These are phyloP conservation scores for Quambalaria eucalypti DNA, from an alignment of 1,284 basidiomycete genomes.

Conservation along the genomic window DNA sequence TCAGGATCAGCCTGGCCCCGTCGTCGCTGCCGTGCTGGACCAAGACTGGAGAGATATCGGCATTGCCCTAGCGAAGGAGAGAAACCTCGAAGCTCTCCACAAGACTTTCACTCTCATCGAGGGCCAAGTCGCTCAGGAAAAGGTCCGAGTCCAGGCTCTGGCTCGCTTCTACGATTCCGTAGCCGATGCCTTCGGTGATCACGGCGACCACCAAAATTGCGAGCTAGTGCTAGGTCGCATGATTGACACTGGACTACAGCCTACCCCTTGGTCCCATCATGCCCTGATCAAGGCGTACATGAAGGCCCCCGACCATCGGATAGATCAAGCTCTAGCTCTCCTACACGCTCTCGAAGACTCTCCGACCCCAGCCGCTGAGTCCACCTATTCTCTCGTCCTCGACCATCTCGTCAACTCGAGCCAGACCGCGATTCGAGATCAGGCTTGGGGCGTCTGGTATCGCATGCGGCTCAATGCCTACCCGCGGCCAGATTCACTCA, in stretches of 20 bases:
- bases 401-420: constrained; percentile 19
- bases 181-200: constrained; percentile 53
- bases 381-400: constrained; percentile 37
- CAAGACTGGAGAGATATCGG: background rate
- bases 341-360: constrained; percentile 19
- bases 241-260: constrained; percentile 10
- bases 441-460: constrained; percentile 73
- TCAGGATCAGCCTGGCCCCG: background rate
- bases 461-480: constrained; percentile 95
- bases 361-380: constrained; percentile 22
- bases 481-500: constrained; percentile 61
- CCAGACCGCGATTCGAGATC: constrained; percentile 15
- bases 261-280: constrained; percentile 27
- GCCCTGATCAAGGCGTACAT: constrained; percentile 31
- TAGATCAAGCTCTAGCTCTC: constrained; percentile 19
- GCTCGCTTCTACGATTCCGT: constrained; percentile 40
- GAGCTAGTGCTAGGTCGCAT: constrained; percentile 15
- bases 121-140: background rate
- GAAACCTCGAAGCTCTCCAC: background rate
- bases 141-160: background rate
- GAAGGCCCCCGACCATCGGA: constrained; percentile 6
- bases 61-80: background rate
- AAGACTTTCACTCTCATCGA: background rate
- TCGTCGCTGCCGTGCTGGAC: background rate
- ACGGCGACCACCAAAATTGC: constrained; percentile 50